Conservation (phyloP, 306 rosid genomes). For the Cucurbita ficifolia region DNA sequence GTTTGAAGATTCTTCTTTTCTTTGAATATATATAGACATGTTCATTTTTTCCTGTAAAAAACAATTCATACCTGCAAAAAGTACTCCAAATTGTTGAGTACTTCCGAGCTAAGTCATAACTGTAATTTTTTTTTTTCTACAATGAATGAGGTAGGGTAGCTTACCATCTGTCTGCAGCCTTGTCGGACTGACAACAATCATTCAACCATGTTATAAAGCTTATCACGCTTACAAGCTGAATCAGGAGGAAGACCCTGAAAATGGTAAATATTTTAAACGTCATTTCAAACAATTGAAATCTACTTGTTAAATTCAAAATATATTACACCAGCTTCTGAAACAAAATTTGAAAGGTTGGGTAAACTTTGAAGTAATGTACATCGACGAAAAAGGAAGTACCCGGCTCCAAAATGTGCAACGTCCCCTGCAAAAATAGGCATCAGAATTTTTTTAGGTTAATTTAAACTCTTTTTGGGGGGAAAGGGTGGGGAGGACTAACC, state of each 20-base stretch:
- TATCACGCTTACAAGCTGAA: slow-evolving; percentile 82
- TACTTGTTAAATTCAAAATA: neutral
- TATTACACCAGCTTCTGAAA: neutral
- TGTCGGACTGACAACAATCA: slow-evolving; percentile 42
- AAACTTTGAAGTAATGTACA: slow-evolving; percentile 3
- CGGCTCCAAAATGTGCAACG: slow-evolving; percentile 89
- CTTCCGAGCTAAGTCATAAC: neutral
- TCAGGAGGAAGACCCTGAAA: slow-evolving; percentile 90
- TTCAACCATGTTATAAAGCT: slow-evolving; percentile 85
- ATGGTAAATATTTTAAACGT: neutral
- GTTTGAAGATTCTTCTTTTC: neutral
- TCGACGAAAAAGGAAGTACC: slow-evolving; percentile 30
- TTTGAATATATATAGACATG: neutral
- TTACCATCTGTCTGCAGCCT: slow-evolving; percentile 71
- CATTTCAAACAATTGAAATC: neutral
- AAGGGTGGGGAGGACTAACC: slow-evolving; percentile 31
- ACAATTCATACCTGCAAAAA: neutral
- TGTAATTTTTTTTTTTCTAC: neutral
- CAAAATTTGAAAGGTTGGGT: slow-evolving; percentile 2
- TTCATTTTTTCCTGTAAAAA: neutral
- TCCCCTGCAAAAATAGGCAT: slow-evolving; percentile 34
- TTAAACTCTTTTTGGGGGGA: neutral
- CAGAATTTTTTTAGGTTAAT: neutral
- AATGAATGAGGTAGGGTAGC: slow-evolving; percentile 2
- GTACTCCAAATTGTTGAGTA: neutral